Evolutionary conservation across 306 rosid species (phyloP), one percentile per base, ranked within the genome.

Genomic region (Cicer judaicum): DNA sequence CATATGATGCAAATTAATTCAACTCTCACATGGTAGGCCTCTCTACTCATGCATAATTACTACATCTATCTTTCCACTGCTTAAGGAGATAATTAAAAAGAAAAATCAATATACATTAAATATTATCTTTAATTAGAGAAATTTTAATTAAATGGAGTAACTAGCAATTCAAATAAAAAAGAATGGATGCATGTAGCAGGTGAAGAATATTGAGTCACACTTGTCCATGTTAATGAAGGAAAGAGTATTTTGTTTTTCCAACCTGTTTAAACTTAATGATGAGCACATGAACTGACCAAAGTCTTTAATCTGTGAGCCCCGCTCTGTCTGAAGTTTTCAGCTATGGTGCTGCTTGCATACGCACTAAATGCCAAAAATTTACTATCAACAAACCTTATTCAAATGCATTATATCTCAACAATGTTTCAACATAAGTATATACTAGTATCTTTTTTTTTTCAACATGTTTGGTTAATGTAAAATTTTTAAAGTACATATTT

Each of bases 261-360:
- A 75, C 10, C 64, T 52, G 74, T 64, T 81, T 46, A 72, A 82
- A 82, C 60, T 77, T 64, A 81, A 81, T 64, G 82, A 10, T 56
- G 40, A 82, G 76, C 85, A 77, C 82, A 77, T 77, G 85, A 82
- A 82, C 47, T 77, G 75, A 77, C 66, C 63, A 78, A 53, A 21
- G 53, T 65, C 79, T 66, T 82, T 57, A 72, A 82, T 65, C 69
- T 55, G 82, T 77, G 82, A 72, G 85, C 67, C 85, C 81, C 74
- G 8, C 72, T 76, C 68, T 76, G 79, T 57, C 71, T 72, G 82
- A 72, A 81, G 55, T 64, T 72, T 72, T 78, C 83, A 79, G 74
- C 78, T 44, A 44, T 73, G 64, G 70, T 73, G 72, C 71, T 80
- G 66, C 70, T 82, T 82, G 67, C 67, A 71, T 64, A 48, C 66